A percentile compares a stretch with the other conserved stretches of the same genome.
Conservation (phyloP, 805 yeast genomes). For the Candida maris region DNA sequence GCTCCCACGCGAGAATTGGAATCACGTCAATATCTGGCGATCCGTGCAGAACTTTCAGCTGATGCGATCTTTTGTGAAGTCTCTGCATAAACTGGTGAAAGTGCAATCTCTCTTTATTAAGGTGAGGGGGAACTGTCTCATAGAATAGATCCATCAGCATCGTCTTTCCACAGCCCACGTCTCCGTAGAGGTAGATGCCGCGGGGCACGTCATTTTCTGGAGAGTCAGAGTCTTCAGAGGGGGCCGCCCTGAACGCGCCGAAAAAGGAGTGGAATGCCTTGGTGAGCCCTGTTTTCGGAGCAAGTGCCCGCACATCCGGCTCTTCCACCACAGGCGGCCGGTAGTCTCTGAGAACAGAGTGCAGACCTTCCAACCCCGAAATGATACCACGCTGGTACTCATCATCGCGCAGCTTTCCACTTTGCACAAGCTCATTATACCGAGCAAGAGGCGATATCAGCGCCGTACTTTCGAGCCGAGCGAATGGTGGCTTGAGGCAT, state of each 20-base stretch:
- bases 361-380: conserved; percentile 54
- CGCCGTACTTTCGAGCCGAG: conserved; percentile 9
- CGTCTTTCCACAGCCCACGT: conserved; percentile 98
- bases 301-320: conserved; percentile 50
- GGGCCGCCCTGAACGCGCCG: conserved; percentile 4
- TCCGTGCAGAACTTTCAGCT: conserved; percentile 62
- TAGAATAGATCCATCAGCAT: conserved; percentile 97
- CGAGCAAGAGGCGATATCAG: conserved; percentile 25
- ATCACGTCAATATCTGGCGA: conserved; percentile 69
- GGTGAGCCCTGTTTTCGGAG: conserved; percentile 45
- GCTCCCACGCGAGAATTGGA: conserved; percentile 78
- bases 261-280: conserved; percentile 33
- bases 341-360: conserved; percentile 51
- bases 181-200: conserved; percentile 93
- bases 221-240: conserved; percentile 4
- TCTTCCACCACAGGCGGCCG: conserved; percentile 55
- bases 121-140: conserved; percentile 70
- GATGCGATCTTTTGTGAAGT: conserved; percentile 83
- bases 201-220: conserved; percentile 47
- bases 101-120: conserved; percentile 79
- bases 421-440: conserved; percentile 27
- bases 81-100: conserved; percentile 97
- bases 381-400: conserved; percentile 76
- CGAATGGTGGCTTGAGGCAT: not conserved
- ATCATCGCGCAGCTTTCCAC: conserved; percentile 64